Evolutionary conservation across 495 filamentous ascomycete genomes (phyloP).

Genomic region (Penicillium samsonianum): DNA sequence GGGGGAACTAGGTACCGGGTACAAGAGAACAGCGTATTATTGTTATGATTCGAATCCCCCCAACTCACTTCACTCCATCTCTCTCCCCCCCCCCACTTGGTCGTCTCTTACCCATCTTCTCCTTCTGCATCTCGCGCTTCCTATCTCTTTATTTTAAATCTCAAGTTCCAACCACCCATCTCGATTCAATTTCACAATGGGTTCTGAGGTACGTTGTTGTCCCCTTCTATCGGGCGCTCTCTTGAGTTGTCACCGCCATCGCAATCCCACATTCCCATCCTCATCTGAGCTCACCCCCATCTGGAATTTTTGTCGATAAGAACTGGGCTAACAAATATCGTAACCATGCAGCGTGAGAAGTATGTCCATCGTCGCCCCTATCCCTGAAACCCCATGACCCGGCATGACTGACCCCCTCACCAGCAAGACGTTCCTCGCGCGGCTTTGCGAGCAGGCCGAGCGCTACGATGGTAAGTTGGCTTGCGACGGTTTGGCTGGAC

Average conservation of each 20-base stretch:
- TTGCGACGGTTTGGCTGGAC: conserved; percentile 1
- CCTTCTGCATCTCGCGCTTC: conserved; percentile 28
- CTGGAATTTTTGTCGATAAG: conserved; percentile 7
- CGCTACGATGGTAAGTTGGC: conserved; percentile 90
- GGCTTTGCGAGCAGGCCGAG: conserved; percentile 99
- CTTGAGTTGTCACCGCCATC: conserved; percentile 36
- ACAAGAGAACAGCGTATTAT: conserved; percentile 20
- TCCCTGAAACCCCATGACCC: conserved; percentile 17
- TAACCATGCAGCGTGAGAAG: conserved; percentile 76
- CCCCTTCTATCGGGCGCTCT: conserved; percentile 43
- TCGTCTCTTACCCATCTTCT: conserved; percentile 30
- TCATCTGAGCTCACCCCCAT: conserved; percentile 24
- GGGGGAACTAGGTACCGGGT: conserved; percentile 15
- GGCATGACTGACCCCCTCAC: conserved; percentile 41
- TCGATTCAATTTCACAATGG: conserved; percentile 37
- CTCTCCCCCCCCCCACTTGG: conserved; percentile 33
- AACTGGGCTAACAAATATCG: conserved; percentile 31
- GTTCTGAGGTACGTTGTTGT: conserved; percentile 50
- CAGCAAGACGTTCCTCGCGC: conserved; percentile 99
- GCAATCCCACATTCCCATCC: conserved; percentile 32
- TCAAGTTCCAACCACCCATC: conserved; percentile 14
- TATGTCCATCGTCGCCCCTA: conserved; percentile 37
- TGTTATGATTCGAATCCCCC: conserved; percentile 32
- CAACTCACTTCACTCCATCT: conserved; percentile 24
- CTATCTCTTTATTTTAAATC: conserved; percentile 19